Evolutionary conservation across 495 filamentous ascomycete species (phyloP).

Genomic region (Trichoderma virens): DNA sequence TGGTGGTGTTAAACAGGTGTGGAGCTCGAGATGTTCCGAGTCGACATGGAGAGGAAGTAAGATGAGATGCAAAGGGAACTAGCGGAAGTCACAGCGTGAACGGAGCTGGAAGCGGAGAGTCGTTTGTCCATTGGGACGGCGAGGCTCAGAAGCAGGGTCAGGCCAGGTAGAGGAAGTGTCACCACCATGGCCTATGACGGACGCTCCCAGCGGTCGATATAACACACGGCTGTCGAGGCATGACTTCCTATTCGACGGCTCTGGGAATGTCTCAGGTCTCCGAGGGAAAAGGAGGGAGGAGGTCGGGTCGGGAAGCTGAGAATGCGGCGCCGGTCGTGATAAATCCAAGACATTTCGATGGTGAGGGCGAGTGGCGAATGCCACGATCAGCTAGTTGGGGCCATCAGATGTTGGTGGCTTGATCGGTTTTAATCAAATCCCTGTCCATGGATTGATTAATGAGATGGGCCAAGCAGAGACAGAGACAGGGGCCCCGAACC

Average conservation of each 20-base stretch:
- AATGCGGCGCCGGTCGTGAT: background rate
- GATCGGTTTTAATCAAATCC: background rate
- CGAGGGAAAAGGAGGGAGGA: background rate
- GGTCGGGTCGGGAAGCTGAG: background rate
- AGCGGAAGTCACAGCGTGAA: background rate
- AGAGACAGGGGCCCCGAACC: background rate
- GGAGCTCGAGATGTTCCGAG: background rate
- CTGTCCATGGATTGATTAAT: background rate
- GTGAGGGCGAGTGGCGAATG: background rate
- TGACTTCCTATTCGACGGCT: background rate
- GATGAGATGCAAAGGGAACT: background rate
- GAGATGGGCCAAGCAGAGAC: background rate
- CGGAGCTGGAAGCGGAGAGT: background rate
- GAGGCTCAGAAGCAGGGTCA: background rate
- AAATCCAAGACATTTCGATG: constrained; percentile 4
- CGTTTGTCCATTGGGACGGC: background rate
- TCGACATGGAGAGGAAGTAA: background rate
- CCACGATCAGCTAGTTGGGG: background rate
- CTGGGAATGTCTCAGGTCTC: background rate
- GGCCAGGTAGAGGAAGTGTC: background rate
- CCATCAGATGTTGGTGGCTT: constrained; percentile 1
- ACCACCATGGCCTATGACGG: background rate
- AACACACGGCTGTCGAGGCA: background rate
- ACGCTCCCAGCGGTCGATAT: background rate
- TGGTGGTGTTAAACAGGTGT: background rate